Base-by-base conservation (phyloP, 306 rosid genomes). In the Cucumis sativus region DNA sequence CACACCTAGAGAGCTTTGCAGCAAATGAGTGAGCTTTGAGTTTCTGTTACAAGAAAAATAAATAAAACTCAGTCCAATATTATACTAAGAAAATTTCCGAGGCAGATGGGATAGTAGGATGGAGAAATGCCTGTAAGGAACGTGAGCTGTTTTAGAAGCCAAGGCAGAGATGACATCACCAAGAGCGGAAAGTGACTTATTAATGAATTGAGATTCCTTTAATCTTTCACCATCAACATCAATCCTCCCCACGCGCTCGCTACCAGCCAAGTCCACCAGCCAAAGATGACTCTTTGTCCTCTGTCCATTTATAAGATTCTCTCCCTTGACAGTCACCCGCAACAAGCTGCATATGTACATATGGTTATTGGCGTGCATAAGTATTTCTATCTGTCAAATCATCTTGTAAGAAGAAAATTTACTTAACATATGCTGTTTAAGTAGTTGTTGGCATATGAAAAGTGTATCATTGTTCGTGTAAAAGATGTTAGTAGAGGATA, bases 251-350 rank as follows among this genome's bases (percentile, higher is more conserved):
- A 95, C 91, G 10, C 99, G 97, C 87, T 95, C 99, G 54, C 99
- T 95, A 49, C 99, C 99, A 59, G 99, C 99, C 80, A 95, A 87
- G 89, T 95, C 99, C 75, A 95, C 99, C 12, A 95, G 91, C 99
- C 99, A 95, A 68, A 95, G 99, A 79, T 89, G 97, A 84, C 97
- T 91, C 89, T 65, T 88, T 63, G 92, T 90, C 77, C 86, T 90
- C 81, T 87, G 97, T 71, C 97, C 93, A 81, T 82, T 91, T 74
- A 95, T 84, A 78, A 91, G 64, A 86, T 82, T 91, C 82, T 89
- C 93, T 66, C 97, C 97, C 74, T 85, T 79, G 10, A 89, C 96
- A 33, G 91, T 92, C 67, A 95, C 96, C 69, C 99, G 86, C 83
- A 95, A 83, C 92, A 95, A 86, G 89, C 99, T 95, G 80, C 80